Conservation (phyloP, 169 alveolate genomes). For the Plasmodium berghei region DNA sequence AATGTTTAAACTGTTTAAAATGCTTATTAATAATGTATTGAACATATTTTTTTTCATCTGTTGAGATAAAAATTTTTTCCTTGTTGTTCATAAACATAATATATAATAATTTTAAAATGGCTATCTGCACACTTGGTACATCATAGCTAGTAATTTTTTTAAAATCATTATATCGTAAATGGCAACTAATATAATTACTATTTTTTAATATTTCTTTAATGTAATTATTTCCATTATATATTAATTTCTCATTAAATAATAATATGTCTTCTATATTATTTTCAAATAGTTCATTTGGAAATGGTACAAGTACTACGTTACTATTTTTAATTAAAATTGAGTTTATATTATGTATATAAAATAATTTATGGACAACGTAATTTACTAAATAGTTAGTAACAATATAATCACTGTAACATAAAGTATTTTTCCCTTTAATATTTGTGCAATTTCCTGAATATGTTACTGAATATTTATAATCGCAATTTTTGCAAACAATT, state of each 20-base stretch:
- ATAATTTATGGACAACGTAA: constrained; percentile 10
- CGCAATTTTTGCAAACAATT: constrained; percentile 27
- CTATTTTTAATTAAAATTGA: constrained; percentile 53
- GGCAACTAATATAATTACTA: constrained; percentile 43
- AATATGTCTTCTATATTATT: constrained; percentile 67
- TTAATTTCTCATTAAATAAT: constrained; percentile 30
- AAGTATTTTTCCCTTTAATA: constrained; percentile 34
- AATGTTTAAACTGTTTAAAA: constrained; percentile 31
- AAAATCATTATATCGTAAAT: constrained; percentile 66
- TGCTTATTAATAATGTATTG: constrained; percentile 20
- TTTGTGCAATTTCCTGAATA: constrained; percentile 66
- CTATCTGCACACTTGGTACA: constrained; percentile 23
- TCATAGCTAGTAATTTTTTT: constrained; percentile 31
- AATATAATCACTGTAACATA: constrained; percentile 17
- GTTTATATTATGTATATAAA: neutral
- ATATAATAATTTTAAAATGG: constrained; percentile 48
- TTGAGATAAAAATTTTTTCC: constrained; percentile 28
- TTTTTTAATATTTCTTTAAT: constrained; percentile 24
- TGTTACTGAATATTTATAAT: constrained; percentile 45
- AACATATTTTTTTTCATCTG: constrained; percentile 52
- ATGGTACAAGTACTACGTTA: constrained; percentile 66
- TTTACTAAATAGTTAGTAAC: constrained; percentile 48
- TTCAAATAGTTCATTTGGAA: constrained; percentile 45
- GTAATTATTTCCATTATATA: constrained; percentile 37
- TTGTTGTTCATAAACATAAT: constrained; percentile 39